Conservation (phyloP, 352 stramenopile species). For the Globisporangium orthogonon region DNA sequence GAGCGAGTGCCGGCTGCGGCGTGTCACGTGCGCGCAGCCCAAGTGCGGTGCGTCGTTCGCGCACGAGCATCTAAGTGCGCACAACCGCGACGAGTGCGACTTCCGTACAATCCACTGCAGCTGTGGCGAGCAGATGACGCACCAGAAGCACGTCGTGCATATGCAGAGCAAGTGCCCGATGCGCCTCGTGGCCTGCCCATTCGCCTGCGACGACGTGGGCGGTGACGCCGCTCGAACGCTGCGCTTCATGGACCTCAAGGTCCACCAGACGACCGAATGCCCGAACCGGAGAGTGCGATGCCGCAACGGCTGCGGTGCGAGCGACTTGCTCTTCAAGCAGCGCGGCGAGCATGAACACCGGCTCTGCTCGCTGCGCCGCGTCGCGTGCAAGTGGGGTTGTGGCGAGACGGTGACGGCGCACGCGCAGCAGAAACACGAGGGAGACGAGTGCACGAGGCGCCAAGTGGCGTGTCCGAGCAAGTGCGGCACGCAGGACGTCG, state of each 20-base stretch:
- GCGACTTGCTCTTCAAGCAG: constrained; percentile 30
- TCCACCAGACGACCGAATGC: constrained; percentile 41
- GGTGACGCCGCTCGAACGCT: constrained; percentile 5
- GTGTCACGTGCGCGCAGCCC: constrained; percentile 32
- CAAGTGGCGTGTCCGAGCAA: constrained; percentile 43
- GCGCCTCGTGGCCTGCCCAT: constrained; percentile 46
- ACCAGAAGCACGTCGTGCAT: constrained; percentile 46
- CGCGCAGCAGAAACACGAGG: constrained; percentile 38
- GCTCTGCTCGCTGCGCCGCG: constrained; percentile 38
- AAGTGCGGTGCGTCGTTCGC: constrained; percentile 37
- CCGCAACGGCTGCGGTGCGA: constrained; percentile 52
- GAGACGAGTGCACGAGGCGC: constrained; percentile 43
- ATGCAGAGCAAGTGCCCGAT: constrained; percentile 28
- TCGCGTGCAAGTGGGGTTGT: constrained; percentile 54
- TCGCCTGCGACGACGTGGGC: constrained; percentile 18
- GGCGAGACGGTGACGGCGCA: constrained; percentile 40
- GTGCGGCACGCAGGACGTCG: constrained; percentile 29
- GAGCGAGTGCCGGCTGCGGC: constrained; percentile 29
- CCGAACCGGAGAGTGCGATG: constrained; percentile 48
- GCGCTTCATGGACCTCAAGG: constrained; percentile 34
- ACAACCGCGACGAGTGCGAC: constrained; percentile 37
- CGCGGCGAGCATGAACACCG: constrained; percentile 39
- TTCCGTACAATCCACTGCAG: constrained; percentile 37
- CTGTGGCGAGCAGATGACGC: constrained; percentile 53
- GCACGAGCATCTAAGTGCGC: constrained; percentile 15